phyloP scores from a whole-genome alignment of 306 rosid species.

The Acmispon strigosus region DNA sequence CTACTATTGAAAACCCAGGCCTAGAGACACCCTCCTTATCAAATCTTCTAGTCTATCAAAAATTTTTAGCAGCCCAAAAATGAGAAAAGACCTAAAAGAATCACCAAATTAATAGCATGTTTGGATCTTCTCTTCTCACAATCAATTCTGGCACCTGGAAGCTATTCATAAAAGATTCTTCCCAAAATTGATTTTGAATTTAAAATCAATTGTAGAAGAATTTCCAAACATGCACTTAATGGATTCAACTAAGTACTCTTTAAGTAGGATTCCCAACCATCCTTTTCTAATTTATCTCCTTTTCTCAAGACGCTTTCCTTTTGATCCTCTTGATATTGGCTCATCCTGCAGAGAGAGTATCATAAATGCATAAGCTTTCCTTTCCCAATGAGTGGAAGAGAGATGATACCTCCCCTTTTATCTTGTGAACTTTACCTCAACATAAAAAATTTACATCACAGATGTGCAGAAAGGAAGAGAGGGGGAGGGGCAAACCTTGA shows the following conservation, averaged over 20 bases:
- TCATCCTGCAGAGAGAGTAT: conserved; percentile 50
- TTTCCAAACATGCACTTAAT: too few relatives aligned
- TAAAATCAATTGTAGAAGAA: too few relatives aligned
- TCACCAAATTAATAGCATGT: neutral
- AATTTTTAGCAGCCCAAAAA: conserved; percentile 1
- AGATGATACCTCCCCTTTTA: neutral
- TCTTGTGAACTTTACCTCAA: neutral
- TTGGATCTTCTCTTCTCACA: too few relatives aligned
- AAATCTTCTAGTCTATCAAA: conserved; percentile 5
- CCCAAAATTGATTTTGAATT: too few relatives aligned
- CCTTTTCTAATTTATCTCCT: conserved; percentile 53
- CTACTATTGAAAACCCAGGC: neutral
- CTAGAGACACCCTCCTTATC: neutral
- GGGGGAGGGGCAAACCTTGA: conserved; percentile 43
- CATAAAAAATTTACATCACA: neutral
- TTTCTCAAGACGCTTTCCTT: conserved; percentile 50
- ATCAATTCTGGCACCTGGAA: too few relatives aligned
- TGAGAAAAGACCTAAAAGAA: neutral
- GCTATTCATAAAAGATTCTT: too few relatives aligned
- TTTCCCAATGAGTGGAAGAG: conserved; percentile 3
- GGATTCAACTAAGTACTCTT: conserved; percentile 12
- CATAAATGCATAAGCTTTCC: neutral
- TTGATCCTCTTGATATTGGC: conserved; percentile 65
- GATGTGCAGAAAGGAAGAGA: neutral
- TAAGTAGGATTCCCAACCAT: conserved; percentile 66